A percentile compares a stretch with the other conserved stretches of the same genome.
phyloP scores from a whole-genome alignment of 1,284 basidiomycete genomes.

The Cryptococcus sp. region DNA sequence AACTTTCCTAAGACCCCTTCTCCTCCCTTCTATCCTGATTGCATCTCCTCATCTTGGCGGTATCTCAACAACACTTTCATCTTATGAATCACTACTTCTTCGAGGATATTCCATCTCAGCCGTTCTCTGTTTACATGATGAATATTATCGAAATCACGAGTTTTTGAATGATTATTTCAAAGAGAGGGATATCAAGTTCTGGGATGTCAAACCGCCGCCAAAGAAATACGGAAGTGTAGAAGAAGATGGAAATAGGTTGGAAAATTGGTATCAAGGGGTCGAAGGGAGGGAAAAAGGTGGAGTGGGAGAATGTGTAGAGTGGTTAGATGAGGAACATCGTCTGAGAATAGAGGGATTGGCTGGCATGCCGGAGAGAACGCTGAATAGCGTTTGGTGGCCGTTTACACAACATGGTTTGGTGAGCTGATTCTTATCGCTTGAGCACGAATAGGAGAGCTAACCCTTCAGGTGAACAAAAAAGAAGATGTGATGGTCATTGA shows the following conservation, averaged over 20 bases:
- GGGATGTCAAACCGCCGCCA: conserved; percentile 35
- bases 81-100: conserved; percentile 85
- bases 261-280: conserved; percentile 62
- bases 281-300: conserved; percentile 40
- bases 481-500: conserved; percentile 84
- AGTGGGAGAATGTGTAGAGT: conserved; percentile 55
- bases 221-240: conserved; percentile 53
- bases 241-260: conserved; percentile 58
- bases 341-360: conserved; percentile 64
- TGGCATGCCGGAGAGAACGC: conserved; percentile 71
- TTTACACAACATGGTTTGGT: conserved; percentile 81
- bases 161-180: conserved; percentile 77
- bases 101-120: conserved; percentile 86
- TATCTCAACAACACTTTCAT: conserved; percentile 87
- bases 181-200: conserved; percentile 52
- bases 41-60: conserved; percentile 88
- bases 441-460: not conserved
- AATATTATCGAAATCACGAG: conserved; percentile 79
- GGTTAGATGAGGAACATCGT: conserved; percentile 63
- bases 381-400: conserved; percentile 90
- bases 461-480: conserved; percentile 56
- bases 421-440: conserved; percentile 4
- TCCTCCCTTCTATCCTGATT: conserved; percentile 80
- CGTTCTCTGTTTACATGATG: conserved; percentile 80
- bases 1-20: conserved; percentile 75